Evolutionary conservation across 179 eudicot species (phyloP).

Genomic region (Spinacia oleracea): DNA sequence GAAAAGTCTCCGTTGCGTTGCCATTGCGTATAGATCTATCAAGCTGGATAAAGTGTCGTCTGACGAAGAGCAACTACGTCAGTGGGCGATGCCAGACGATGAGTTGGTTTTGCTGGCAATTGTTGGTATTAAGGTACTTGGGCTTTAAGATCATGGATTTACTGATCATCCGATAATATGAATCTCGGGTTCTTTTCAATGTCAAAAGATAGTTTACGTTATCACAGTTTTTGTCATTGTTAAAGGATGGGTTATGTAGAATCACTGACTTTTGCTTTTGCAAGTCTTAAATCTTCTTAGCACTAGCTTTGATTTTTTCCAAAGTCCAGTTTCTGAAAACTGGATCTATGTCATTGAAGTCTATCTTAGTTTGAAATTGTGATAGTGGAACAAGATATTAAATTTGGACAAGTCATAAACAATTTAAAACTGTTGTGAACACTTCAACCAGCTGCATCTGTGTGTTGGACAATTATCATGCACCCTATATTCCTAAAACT

Average conservation of each 20-base stretch:
- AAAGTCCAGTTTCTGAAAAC: background rate
- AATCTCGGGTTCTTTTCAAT: background rate
- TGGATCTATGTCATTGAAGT: background rate
- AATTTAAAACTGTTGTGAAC: background rate
- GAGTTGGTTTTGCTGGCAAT: constrained; percentile 76
- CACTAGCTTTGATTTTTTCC: background rate
- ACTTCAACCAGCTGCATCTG: background rate
- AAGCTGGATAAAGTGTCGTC: constrained; percentile 57
- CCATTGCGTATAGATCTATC: constrained; percentile 59
- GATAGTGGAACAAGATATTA: background rate
- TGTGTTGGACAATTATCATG: background rate
- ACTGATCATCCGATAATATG: too few species aligned
- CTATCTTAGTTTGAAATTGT: background rate
- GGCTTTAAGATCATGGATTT: too few species aligned
- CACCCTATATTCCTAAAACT: background rate
- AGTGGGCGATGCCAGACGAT: constrained; percentile 74
- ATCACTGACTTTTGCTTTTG: background rate
- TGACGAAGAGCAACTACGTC: constrained; percentile 58
- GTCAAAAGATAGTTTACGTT: background rate
- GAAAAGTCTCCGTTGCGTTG: constrained; percentile 85
- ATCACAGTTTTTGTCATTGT: background rate
- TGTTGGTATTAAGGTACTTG: constrained; percentile 82
- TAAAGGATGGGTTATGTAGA: background rate
- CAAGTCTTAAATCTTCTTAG: background rate
- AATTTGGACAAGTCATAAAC: background rate